phyloP scores from a whole-genome alignment of 805 yeast genomes.

The Jamesozyma piceae region DNA sequence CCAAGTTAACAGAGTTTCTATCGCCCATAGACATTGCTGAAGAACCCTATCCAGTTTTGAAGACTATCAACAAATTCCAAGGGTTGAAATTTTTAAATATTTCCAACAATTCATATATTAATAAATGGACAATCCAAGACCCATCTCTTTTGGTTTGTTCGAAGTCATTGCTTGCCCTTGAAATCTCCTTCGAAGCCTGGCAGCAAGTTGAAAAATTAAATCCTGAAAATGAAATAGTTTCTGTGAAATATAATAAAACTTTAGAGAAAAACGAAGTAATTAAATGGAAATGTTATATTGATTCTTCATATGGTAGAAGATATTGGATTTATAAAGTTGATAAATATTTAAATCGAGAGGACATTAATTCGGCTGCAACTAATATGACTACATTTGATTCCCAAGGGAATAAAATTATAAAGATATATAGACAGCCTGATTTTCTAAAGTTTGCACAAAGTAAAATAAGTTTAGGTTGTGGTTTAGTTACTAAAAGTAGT shows the following conservation, averaged over 20 bases:
- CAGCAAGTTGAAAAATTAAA: constrained; percentile 27
- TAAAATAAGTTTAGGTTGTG: constrained; percentile 33
- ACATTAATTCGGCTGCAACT: constrained; percentile 22
- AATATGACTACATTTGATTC: constrained; percentile 50
- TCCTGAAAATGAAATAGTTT: constrained; percentile 19
- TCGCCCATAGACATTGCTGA: constrained; percentile 21
- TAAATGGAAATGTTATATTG: constrained; percentile 30
- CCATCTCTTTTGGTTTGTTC: constrained; percentile 38
- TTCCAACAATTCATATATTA: constrained; percentile 51
- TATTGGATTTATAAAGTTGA: constrained; percentile 63
- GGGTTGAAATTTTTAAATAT: constrained; percentile 53
- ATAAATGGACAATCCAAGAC: constrained; percentile 50
- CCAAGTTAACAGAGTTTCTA: constrained; percentile 29
- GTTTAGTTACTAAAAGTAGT: constrained; percentile 24
- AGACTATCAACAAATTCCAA: constrained; percentile 17
- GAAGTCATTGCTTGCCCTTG: constrained; percentile 50
- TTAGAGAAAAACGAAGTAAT: constrained; percentile 12
- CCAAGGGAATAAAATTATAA: constrained; percentile 50
- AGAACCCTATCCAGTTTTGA: constrained; percentile 4
- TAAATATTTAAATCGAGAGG: constrained; percentile 27
- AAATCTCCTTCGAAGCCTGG: constrained; percentile 48
- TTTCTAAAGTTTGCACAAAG: constrained; percentile 34
- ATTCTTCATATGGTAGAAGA: constrained; percentile 52
- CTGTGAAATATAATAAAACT: constrained; percentile 14
- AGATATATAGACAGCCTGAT: constrained; percentile 33